Evolutionary conservation across 208 protist genomes (phyloP).

Genomic region (Strigomonas culicis): DNA sequence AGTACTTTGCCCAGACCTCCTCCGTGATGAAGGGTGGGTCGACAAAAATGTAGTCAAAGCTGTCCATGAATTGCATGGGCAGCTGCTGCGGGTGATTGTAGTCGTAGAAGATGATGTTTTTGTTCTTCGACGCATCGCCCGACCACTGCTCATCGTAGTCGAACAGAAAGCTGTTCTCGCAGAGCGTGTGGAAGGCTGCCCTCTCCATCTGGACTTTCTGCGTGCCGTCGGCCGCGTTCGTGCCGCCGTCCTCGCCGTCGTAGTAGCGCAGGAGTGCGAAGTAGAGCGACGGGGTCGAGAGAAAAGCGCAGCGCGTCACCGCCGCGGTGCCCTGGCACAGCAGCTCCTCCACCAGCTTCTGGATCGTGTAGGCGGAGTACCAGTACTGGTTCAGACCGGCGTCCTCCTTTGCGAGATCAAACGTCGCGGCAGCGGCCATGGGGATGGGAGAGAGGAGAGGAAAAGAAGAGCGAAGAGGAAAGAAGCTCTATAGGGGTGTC

Average conservation of each 20-base stretch:
- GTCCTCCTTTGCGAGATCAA: conserved; percentile 36
- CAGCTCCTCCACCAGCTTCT: conserved; percentile 63
- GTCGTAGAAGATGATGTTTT: conserved; percentile 79
- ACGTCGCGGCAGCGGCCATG: conserved; percentile 3
- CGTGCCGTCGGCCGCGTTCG: neutral
- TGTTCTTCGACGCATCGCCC: conserved; percentile 21
- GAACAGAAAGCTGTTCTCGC: conserved; percentile 50
- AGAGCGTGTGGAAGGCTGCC: neutral
- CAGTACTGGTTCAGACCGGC: conserved; percentile 92
- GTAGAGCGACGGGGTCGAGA: conserved; percentile 91
- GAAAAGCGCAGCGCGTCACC: conserved; percentile 56
- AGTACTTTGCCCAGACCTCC: conserved; percentile 86
- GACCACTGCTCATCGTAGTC: conserved; percentile 88
- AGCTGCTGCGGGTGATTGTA: conserved; percentile 76
- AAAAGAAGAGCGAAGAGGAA: neutral
- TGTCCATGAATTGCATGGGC: conserved; percentile 56
- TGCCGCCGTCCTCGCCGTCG: neutral
- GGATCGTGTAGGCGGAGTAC: conserved; percentile 88
- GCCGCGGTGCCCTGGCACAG: conserved; percentile 42
- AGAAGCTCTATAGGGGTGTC: too few species aligned
- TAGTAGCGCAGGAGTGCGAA: conserved; percentile 60
- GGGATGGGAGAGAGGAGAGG: neutral
- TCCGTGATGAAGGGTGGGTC: conserved; percentile 93
- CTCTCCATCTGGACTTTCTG: neutral
- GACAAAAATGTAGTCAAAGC: conserved; percentile 91